These are phyloP conservation scores for Coprinellus micaceus DNA, from an alignment of 768 basidiomycete genomes.

Conservation along the genomic window DNA sequence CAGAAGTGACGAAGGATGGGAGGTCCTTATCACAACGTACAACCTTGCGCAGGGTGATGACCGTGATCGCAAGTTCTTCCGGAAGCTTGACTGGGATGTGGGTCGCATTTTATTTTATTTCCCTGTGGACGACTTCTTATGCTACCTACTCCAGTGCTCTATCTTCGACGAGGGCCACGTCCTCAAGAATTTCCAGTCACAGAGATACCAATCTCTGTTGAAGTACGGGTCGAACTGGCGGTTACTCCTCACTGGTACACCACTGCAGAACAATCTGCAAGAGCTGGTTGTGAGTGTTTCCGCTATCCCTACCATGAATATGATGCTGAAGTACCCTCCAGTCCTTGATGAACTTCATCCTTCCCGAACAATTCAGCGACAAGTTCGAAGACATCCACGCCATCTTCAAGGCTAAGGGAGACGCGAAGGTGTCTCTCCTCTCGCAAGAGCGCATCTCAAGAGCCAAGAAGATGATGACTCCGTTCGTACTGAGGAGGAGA, in stretches of 20 bases:
- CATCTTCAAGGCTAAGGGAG: constrained; percentile 97
- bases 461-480: constrained; percentile 99
- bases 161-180: constrained; percentile 98
- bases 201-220: constrained; percentile 86
- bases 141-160: constrained; percentile 56
- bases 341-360: constrained; percentile 98
- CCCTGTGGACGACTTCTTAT: constrained; percentile 8
- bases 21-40: constrained; percentile 95
- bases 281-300: constrained; percentile 71
- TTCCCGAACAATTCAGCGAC: constrained; percentile 83
- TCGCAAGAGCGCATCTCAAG: constrained; percentile 91
- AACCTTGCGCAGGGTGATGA: constrained; percentile 89
- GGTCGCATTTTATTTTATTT: constrained; percentile 30
- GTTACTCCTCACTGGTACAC: constrained; percentile 91
- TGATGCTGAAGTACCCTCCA: too few species aligned
- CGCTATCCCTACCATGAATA: not conserved
- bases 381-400: constrained; percentile 78
- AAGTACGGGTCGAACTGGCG: constrained; percentile 87
- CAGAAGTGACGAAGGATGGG: constrained; percentile 64
- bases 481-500: constrained; percentile 93
- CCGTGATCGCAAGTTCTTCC: constrained; percentile 90
- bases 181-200: constrained; percentile 96
- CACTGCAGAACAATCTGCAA: constrained; percentile 88
- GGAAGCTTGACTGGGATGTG: constrained; percentile 89
- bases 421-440: constrained; percentile 81